Evolutionary conservation across 2,329 filamentous ascomycete species (phyloP).

Genomic region (Diplocarpon rosae): DNA sequence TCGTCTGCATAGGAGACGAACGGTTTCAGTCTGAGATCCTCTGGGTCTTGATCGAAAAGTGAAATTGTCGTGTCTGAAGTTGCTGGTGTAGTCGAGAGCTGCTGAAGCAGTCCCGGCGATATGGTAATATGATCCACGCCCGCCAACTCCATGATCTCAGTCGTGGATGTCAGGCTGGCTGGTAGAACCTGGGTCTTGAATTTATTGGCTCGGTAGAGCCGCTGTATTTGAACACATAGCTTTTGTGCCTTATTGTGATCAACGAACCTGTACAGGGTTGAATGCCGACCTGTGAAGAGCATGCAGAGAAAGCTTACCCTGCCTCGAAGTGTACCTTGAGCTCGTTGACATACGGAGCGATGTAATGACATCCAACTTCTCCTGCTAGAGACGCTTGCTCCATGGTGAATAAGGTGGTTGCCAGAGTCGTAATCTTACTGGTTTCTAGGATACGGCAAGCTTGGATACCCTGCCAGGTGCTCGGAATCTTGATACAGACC

Average conservation of each 20-base stretch:
- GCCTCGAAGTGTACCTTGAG: constrained; percentile 49
- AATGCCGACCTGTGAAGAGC: neutral
- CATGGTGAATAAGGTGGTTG: constrained; percentile 52
- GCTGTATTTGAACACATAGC: constrained; percentile 37
- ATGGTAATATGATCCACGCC: constrained; percentile 50
- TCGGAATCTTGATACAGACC: constrained; percentile 52
- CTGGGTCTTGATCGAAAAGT: constrained; percentile 15
- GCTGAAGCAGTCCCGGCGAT: constrained; percentile 37
- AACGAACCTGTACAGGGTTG: constrained; percentile 31
- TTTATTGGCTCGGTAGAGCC: constrained; percentile 36
- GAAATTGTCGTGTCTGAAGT: constrained; percentile 4
- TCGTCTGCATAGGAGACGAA: constrained; percentile 27
- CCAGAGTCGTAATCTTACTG: constrained; percentile 45
- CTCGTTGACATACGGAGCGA: constrained; percentile 57
- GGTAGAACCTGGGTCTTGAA: constrained; percentile 41
- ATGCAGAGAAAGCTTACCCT: constrained; percentile 25
- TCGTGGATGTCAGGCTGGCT: constrained; percentile 44
- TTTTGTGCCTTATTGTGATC: constrained; percentile 33
- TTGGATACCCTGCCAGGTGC: constrained; percentile 51
- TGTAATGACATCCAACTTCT: constrained; percentile 47
- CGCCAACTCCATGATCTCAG: constrained; percentile 47
- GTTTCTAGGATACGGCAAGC: constrained; percentile 44
- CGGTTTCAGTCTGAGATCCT: neutral
- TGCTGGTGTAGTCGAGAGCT: constrained; percentile 10
- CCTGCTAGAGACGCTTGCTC: constrained; percentile 48